Evolutionary conservation across 1,284 basidiomycete species (phyloP).

Genomic region (Pseudozyma pruni): DNA sequence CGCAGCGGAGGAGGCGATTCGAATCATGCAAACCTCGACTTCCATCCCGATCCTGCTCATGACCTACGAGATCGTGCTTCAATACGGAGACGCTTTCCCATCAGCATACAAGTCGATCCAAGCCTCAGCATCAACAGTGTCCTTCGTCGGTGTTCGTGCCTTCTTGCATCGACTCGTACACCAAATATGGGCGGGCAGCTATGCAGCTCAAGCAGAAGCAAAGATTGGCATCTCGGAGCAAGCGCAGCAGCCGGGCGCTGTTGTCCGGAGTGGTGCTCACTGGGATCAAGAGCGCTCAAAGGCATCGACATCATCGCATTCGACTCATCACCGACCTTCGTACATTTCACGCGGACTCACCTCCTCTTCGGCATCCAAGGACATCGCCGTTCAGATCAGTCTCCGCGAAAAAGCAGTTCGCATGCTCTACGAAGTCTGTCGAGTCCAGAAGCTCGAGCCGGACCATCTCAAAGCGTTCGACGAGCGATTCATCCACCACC

Average conservation of each 20-base stretch:
- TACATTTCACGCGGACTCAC: slow-evolving; percentile 1
- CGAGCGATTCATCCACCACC: slow-evolving; percentile 84
- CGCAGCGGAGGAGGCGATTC: slow-evolving; percentile 42
- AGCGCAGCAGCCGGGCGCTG: background rate
- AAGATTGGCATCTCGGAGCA: slow-evolving; percentile 41
- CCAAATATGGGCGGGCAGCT: slow-evolving; percentile 66
- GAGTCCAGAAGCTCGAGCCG: slow-evolving; percentile 56
- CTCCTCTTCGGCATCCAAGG: slow-evolving; percentile 34
- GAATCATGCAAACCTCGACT: slow-evolving; percentile 70
- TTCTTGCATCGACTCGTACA: slow-evolving; percentile 62
- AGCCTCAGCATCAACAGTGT: slow-evolving; percentile 27
- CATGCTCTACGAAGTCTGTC: slow-evolving; percentile 55
- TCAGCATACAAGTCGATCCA: slow-evolving; percentile 47
- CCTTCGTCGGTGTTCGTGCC: slow-evolving; percentile 39
- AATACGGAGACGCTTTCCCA: slow-evolving; percentile 73
- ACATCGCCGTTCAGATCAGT: slow-evolving; percentile 49
- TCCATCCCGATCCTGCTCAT: slow-evolving; percentile 86
- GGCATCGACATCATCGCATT: background rate
- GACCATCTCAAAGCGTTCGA: slow-evolving; percentile 70
- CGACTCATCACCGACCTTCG: background rate
- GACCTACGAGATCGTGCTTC: slow-evolving; percentile 80
- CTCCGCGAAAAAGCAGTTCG: slow-evolving; percentile 69
- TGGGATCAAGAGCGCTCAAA: slow-evolving; percentile 9
- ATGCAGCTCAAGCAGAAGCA: slow-evolving; percentile 60
- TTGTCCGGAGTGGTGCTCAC: slow-evolving; percentile 16